Evolutionary conservation across 331 rosid species (phyloP).

Genomic region (Saraca asoca): DNA sequence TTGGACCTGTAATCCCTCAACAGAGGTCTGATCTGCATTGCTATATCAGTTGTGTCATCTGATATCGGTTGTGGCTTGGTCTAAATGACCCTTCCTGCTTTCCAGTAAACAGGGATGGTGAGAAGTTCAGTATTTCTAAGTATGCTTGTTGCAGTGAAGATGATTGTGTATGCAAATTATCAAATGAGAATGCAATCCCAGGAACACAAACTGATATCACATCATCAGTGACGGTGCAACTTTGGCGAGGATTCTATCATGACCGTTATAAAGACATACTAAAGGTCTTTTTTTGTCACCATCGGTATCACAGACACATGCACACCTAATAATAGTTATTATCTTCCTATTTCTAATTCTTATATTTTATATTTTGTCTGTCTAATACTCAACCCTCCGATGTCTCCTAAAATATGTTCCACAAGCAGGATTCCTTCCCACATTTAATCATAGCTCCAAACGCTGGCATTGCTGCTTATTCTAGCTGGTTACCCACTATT

Average conservation of each 20-base stretch:
- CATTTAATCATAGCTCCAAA: slow-evolving; percentile 80
- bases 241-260: slow-evolving; percentile 79
- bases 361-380: slow-evolving; percentile 22
- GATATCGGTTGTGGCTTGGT: slow-evolving; percentile 20
- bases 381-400: neutral
- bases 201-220: slow-evolving; percentile 28
- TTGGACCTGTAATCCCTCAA: slow-evolving; percentile 82
- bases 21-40: slow-evolving; percentile 55
- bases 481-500: slow-evolving; percentile 86
- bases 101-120: slow-evolving; percentile 70
- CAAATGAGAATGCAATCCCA: slow-evolving; percentile 36
- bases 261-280: slow-evolving; percentile 64
- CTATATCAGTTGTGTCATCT: slow-evolving; percentile 26
- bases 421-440: slow-evolving; percentile 63
- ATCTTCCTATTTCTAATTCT: slow-evolving; percentile 12
- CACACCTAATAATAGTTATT: neutral
- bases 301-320: slow-evolving; percentile 1
- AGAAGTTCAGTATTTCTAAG: slow-evolving; percentile 52
- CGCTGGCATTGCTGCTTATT: slow-evolving; percentile 84
- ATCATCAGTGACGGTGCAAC: slow-evolving; percentile 58
- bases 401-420: slow-evolving; percentile 14
- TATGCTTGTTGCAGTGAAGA: slow-evolving; percentile 55
- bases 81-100: slow-evolving; percentile 29
- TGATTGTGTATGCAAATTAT: slow-evolving; percentile 67
- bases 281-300: slow-evolving; percentile 45